These are phyloP conservation scores for Talaromyces sp. DNA, from an alignment of 2,329 filamentous ascomycete genomes.

Conservation along the genomic window DNA sequence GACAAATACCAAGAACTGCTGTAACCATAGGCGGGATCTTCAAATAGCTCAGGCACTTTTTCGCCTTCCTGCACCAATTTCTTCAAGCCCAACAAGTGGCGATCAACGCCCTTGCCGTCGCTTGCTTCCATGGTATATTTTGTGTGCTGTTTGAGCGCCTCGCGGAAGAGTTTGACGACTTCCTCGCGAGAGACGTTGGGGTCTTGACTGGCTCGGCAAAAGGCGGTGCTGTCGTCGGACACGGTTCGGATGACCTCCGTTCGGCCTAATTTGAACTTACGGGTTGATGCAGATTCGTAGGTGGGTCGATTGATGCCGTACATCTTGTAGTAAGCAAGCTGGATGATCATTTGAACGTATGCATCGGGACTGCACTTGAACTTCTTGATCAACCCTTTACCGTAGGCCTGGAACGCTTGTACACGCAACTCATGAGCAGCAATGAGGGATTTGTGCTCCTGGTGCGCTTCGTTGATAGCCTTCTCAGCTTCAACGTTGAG, in stretches of 20 bases:
- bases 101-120: slow-evolving; percentile 89
- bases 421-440: slow-evolving; percentile 85
- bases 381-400: slow-evolving; percentile 98
- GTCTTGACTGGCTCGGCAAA: slow-evolving; percentile 83
- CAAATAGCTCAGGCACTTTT: slow-evolving; percentile 75
- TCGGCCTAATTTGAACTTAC: slow-evolving; percentile 91
- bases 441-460: slow-evolving; percentile 78
- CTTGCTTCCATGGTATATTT: slow-evolving; percentile 88
- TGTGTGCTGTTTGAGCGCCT: slow-evolving; percentile 74
- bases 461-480: slow-evolving; percentile 73
- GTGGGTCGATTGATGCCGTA: slow-evolving; percentile 96
- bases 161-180: slow-evolving; percentile 71
- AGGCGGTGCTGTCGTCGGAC: slow-evolving; percentile 84
- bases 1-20: slow-evolving; percentile 85
- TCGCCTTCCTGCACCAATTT: slow-evolving; percentile 78
- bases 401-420: slow-evolving; percentile 94
- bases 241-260: slow-evolving; percentile 94
- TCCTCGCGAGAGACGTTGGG: slow-evolving; percentile 59
- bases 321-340: slow-evolving; percentile 98
- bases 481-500: slow-evolving; percentile 68
- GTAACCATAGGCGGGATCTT: slow-evolving; percentile 82
- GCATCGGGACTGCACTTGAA: slow-evolving; percentile 98
- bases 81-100: slow-evolving; percentile 96
- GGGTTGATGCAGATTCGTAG: slow-evolving; percentile 92
- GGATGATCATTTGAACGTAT: slow-evolving; percentile 97